Evolutionary conservation across 345 rosid genomes (phyloP).

Genomic region (Hibiscus syriacus): DNA sequence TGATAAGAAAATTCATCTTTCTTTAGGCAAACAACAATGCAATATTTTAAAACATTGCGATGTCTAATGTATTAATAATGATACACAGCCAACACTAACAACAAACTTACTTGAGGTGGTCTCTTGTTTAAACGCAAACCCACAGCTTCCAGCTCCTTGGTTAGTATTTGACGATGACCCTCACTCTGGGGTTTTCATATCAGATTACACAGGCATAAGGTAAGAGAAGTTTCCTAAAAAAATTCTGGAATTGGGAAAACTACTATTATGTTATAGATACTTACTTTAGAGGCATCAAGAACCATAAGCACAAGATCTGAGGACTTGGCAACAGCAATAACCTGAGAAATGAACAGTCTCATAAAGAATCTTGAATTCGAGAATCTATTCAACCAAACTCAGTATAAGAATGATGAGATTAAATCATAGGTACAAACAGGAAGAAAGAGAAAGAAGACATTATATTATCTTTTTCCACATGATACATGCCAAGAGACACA

Average conservation of each 20-base stretch:
- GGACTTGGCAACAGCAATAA: slow-evolving; percentile 95
- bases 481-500: not conserved
- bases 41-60: not conserved
- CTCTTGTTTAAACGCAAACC: slow-evolving; percentile 95
- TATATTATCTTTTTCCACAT: not conserved
- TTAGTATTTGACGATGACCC: slow-evolving; percentile 96
- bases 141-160: slow-evolving; percentile 91
- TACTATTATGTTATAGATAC: slow-evolving; percentile 13
- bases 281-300: slow-evolving; percentile 98
- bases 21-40: not conserved
- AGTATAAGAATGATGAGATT: not conserved
- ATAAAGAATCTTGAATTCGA: slow-evolving; percentile 2
- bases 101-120: slow-evolving; percentile 79
- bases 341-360: slow-evolving; percentile 44
- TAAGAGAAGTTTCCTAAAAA: not conserved
- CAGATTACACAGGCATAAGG: slow-evolving; percentile 5
- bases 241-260: not conserved
- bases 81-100: not conserved
- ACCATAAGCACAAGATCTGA: slow-evolving; percentile 98
- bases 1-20: not conserved
- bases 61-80: not conserved
- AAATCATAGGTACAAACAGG: not conserved
- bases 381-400: not conserved
- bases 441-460: not conserved
- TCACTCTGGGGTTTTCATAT: slow-evolving; percentile 58